Percentiles rank a stretch among this genome's conserved stretches.
Conservation (phyloP, 192 early-diverging fungal species). For the Backusella circina region DNA sequence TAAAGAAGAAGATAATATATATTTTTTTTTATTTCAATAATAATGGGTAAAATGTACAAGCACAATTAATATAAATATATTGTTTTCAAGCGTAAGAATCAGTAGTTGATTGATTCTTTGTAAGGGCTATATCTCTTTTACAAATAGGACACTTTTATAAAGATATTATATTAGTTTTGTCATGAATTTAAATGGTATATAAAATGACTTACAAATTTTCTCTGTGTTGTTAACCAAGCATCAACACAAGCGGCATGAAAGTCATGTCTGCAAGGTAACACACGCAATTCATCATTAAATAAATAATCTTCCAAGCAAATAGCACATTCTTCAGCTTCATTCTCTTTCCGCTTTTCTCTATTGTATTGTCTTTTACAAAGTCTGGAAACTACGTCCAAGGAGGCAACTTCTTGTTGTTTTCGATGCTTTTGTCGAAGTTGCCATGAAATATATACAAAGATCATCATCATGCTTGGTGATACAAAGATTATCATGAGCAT, state of each 20-base stretch:
- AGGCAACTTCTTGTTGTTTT: constrained; percentile 68
- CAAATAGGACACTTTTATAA: constrained; percentile 30
- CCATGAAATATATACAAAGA: constrained; percentile 70
- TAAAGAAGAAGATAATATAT: neutral
- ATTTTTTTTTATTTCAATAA: neutral
- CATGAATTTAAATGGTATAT: neutral
- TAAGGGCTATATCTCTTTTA: constrained; percentile 23
- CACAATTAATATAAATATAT: neutral
- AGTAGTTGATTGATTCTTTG: neutral
- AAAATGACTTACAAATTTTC: constrained; percentile 74
- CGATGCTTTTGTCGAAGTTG: constrained; percentile 63
- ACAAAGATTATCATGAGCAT: constrained; percentile 76
- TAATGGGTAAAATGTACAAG: neutral
- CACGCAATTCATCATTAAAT: constrained; percentile 71
- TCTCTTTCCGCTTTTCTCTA: constrained; percentile 55
- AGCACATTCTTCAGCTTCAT: constrained; percentile 81
- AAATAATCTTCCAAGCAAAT: constrained; percentile 94
- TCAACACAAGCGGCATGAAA: constrained; percentile 91
- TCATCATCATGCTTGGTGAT: constrained; percentile 72
- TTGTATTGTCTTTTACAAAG: constrained; percentile 68
- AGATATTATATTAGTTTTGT: neutral
- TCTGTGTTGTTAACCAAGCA: constrained; percentile 83
- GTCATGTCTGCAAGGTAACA: constrained; percentile 84
- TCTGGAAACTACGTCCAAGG: constrained; percentile 62
- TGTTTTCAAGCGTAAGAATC: neutral